Percentiles rank a stretch among this genome's conserved stretches.
Evolutionary conservation across 345 rosid species (phyloP).

Genomic region (Citrus maxima): DNA sequence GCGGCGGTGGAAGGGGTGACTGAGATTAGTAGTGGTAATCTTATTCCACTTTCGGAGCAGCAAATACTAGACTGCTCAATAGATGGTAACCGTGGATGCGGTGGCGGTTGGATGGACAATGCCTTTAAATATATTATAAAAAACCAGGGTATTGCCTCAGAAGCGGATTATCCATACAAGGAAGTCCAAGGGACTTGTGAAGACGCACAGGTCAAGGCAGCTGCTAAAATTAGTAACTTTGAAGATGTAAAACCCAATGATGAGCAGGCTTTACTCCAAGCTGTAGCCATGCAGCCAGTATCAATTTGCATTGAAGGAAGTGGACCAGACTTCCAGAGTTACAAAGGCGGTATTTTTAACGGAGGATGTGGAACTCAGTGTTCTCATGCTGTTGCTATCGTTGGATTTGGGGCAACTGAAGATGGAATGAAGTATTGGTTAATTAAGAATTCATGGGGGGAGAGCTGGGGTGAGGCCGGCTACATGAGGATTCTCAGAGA

Average conservation of each 20-base stretch:
- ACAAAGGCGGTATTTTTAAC: constrained; percentile 32
- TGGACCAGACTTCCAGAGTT: constrained; percentile 8
- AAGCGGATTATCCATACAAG: background rate
- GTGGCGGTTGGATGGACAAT: constrained; percentile 24
- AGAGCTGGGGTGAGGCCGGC: constrained; percentile 51
- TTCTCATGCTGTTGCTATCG: constrained; percentile 42
- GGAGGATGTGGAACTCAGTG: constrained; percentile 28
- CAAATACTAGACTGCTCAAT: constrained; percentile 49
- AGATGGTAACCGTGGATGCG: constrained; percentile 35
- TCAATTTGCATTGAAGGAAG: constrained; percentile 27
- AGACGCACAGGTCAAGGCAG: background rate
- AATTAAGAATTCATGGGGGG: constrained; percentile 55
- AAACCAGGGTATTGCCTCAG: background rate
- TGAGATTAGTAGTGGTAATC: constrained; percentile 27
- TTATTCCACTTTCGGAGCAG: constrained; percentile 49
- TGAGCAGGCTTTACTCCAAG: constrained; percentile 25
- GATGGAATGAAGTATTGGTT: constrained; percentile 45
- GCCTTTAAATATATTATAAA: constrained; percentile 28
- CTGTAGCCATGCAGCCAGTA: constrained; percentile 46
- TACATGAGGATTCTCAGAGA: constrained; percentile 47
- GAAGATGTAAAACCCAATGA: constrained; percentile 44
- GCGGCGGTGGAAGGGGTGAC: constrained; percentile 41
- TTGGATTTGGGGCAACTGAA: constrained; percentile 37
- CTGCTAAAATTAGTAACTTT: background rate
- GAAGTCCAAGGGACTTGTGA: background rate